Conservation (phyloP, 192 early-diverging fungal species). For the Chytriomyces sp. region DNA sequence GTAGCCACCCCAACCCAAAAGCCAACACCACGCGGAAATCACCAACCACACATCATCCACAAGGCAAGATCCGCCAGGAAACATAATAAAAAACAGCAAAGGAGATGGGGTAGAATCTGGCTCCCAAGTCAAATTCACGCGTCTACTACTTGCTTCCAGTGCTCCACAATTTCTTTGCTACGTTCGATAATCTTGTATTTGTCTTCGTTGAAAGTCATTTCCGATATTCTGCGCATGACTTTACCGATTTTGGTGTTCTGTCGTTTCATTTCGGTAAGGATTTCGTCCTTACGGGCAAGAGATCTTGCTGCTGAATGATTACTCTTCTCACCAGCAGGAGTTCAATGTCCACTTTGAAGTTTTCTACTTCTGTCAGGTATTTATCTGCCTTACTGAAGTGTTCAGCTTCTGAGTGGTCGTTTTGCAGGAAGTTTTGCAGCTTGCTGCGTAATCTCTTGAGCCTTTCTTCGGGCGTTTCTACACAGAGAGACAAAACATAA, state of each 20-base stretch:
- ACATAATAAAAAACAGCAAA: too few species aligned
- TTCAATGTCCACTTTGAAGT: slow-evolving; percentile 16
- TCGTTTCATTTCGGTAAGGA: background rate
- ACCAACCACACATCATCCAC: too few species aligned
- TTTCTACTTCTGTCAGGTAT: slow-evolving; percentile 26
- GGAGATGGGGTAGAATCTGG: too few species aligned
- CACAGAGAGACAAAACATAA: background rate
- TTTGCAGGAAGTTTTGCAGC: slow-evolving; percentile 24
- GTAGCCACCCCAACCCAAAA: background rate
- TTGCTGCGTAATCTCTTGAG: slow-evolving; percentile 29
- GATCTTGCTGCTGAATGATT: background rate
- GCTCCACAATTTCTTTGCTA: slow-evolving; percentile 14
- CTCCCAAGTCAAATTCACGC: too few species aligned
- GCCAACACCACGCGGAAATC: too few species aligned
- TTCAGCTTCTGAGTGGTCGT: slow-evolving; percentile 1
- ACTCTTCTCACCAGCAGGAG: slow-evolving; percentile 17
- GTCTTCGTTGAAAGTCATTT: slow-evolving; percentile 24
- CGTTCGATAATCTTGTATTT: slow-evolving; percentile 12
- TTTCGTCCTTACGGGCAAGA: background rate
- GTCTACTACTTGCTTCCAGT: slow-evolving; percentile 21
- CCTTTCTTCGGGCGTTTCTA: slow-evolving; percentile 25
- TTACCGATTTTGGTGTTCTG: slow-evolving; percentile 37
- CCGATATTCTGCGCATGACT: slow-evolving; percentile 28
- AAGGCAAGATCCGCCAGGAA: too few species aligned
- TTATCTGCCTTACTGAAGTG: slow-evolving; percentile 25